These are phyloP conservation scores for Phytophthora sansomeana DNA, from an alignment of 352 stramenopile species.

Conservation along the genomic window DNA sequence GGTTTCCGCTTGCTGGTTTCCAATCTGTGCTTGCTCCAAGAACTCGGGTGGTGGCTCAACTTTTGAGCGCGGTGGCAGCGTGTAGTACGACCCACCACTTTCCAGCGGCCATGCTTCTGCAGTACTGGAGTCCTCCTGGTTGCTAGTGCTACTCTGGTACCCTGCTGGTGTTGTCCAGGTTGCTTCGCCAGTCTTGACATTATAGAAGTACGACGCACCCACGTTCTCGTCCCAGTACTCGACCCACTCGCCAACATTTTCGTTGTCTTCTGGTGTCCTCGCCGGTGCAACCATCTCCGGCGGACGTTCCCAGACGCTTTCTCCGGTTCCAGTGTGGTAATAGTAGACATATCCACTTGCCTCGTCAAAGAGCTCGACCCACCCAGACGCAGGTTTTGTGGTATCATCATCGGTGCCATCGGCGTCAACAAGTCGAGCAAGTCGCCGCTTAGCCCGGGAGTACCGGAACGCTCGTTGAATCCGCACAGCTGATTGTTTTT, in stretches of 20 bases:
- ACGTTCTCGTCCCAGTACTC: slow-evolving; percentile 82
- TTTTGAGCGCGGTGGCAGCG: slow-evolving; percentile 28
- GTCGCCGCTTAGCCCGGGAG: slow-evolving; percentile 44
- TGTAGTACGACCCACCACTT: slow-evolving; percentile 25
- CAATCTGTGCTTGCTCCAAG: not conserved
- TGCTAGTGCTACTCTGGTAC: slow-evolving; percentile 22
- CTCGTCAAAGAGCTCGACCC: slow-evolving; percentile 82
- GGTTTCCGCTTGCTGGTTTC: slow-evolving; percentile 13
- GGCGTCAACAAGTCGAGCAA: slow-evolving; percentile 44
- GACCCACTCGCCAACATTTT: slow-evolving; percentile 57
- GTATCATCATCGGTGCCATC: slow-evolving; percentile 24
- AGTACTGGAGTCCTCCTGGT: slow-evolving; percentile 25
- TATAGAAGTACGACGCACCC: slow-evolving; percentile 74
- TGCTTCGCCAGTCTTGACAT: slow-evolving; percentile 67
- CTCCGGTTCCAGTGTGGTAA: slow-evolving; percentile 60
- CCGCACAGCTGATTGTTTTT: slow-evolving; percentile 39
- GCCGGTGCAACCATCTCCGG: slow-evolving; percentile 28
- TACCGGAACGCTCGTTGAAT: slow-evolving; percentile 72
- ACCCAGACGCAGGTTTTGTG: slow-evolving; percentile 23
- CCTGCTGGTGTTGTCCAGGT: slow-evolving; percentile 67
- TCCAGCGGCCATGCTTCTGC: slow-evolving; percentile 21
- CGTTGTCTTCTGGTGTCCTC: slow-evolving; percentile 16
- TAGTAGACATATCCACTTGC: slow-evolving; percentile 73
- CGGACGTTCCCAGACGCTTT: slow-evolving; percentile 65
- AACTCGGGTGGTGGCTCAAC: slow-evolving; percentile 13